Percentiles rank a stretch among this genome's conserved stretches.
Conservation (phyloP, 495 filamentous ascomycete genomes). For the Neurospora sp. region DNA sequence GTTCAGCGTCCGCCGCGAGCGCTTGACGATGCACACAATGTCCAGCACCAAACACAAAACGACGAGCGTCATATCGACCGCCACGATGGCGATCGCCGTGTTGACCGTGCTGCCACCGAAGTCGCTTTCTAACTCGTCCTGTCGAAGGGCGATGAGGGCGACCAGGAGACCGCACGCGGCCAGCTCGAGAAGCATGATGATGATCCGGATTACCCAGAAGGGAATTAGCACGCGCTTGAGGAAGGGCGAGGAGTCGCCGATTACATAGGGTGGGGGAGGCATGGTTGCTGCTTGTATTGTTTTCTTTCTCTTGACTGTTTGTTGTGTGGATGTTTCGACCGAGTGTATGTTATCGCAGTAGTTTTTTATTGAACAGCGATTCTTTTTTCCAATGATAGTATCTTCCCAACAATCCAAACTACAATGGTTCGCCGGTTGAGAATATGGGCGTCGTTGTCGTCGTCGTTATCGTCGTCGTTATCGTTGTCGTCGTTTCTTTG, state of each 20-base stretch:
- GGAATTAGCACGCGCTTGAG: conserved; percentile 58
- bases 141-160: conserved; percentile 7
- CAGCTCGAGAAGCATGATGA: conserved; percentile 19
- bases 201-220: conserved; percentile 80
- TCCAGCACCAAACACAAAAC: conserved; percentile 18
- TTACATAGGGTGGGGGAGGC: conserved; percentile 9
- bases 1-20: conserved; percentile 16
- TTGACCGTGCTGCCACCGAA: not conserved
- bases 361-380: no score
- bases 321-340: no score
- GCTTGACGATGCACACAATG: conserved; percentile 25
- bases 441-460: not conserved
- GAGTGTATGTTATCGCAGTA: no score
- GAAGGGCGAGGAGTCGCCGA: conserved; percentile 26
- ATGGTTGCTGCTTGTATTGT: conserved; percentile 1
- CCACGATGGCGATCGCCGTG: conserved; percentile 8
- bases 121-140: conserved; percentile 1
- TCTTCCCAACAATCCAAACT: no score
- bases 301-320: no score
- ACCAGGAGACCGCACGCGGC: conserved; percentile 14
- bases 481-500: not conserved
- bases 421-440: no score
- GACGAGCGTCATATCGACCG: conserved; percentile 15
- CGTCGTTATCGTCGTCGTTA: not conserved
- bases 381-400: no score